Conservation (phyloP, 2,329 filamentous ascomycete genomes). For the Colletotrichum sp. region DNA sequence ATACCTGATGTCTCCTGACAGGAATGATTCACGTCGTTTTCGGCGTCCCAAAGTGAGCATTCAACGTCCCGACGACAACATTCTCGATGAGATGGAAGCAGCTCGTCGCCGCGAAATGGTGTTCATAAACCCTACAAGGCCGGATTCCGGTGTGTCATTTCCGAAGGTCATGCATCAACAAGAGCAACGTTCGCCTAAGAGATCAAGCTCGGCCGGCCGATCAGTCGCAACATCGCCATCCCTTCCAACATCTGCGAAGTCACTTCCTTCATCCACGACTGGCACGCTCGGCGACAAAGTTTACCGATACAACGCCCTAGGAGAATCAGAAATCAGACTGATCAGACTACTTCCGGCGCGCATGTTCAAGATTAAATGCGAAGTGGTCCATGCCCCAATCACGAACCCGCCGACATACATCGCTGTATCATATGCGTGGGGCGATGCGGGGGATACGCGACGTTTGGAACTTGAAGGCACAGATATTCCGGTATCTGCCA, state of each 20-base stretch:
- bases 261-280: not conserved
- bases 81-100: too few relatives aligned
- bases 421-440: constrained; percentile 39
- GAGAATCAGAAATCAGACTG: constrained; percentile 11
- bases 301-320: not conserved
- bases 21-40: not conserved
- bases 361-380: constrained; percentile 19
- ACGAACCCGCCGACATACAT: constrained; percentile 25
- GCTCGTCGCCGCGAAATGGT: not conserved
- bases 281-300: not conserved
- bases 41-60: not conserved
- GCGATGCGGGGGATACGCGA: constrained; percentile 26
- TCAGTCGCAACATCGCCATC: not conserved
- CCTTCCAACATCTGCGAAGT: not conserved
- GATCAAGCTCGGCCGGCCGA: not conserved
- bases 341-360: constrained; percentile 19
- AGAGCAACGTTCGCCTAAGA: not conserved
- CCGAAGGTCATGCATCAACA: not conserved
- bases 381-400: constrained; percentile 14
- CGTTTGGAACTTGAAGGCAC: constrained; percentile 17
- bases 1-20: not conserved
- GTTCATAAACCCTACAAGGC: not conserved
- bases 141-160: not conserved
- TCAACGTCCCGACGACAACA: not conserved
- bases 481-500: constrained; percentile 18